These are phyloP conservation scores for Nakaseomyces nivariensis DNA, from an alignment of 1,139 yeast genomes.

Conservation along the genomic window DNA sequence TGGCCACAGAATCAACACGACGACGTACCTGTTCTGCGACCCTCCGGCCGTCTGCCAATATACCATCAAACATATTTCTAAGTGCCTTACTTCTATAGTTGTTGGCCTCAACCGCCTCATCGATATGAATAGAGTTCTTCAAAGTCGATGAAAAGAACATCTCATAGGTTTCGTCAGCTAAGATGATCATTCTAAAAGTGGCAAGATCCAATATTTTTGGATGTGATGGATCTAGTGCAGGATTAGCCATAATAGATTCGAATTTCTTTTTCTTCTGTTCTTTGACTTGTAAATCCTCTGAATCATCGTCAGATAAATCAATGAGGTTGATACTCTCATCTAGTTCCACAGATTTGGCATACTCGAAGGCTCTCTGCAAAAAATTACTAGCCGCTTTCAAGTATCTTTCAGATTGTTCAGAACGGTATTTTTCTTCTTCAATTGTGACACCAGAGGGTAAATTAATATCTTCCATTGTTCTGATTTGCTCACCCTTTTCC, in stretches of 20 bases:
- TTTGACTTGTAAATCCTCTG: slow-evolving; percentile 20
- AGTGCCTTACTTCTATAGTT: slow-evolving; percentile 51
- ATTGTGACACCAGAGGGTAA: slow-evolving; percentile 52
- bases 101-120: slow-evolving; percentile 40
- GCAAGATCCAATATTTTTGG: slow-evolving; percentile 74
- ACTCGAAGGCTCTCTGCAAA: slow-evolving; percentile 81
- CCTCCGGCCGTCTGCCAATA: slow-evolving; percentile 83
- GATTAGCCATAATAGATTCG: slow-evolving; percentile 48
- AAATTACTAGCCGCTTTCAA: slow-evolving; percentile 81
- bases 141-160: slow-evolving; percentile 63
- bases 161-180: slow-evolving; percentile 92
- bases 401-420: slow-evolving; percentile 71
- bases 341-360: slow-evolving; percentile 65
- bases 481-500: slow-evolving; percentile 26
- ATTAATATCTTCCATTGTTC: slow-evolving; percentile 32
- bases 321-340: slow-evolving; percentile 33
- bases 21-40: slow-evolving; percentile 83
- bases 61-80: slow-evolving; percentile 82
- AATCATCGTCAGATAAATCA: slow-evolving; percentile 32
- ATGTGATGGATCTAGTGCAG: slow-evolving; percentile 69
- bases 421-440: slow-evolving; percentile 53
- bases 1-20: slow-evolving; percentile 55
- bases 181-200: slow-evolving; percentile 86
- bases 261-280: slow-evolving; percentile 31
- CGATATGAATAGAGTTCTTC: slow-evolving; percentile 56